Evolutionary conservation across 257 asterid genomes (phyloP).

Genomic region (Jaltomata sinuosa): DNA sequence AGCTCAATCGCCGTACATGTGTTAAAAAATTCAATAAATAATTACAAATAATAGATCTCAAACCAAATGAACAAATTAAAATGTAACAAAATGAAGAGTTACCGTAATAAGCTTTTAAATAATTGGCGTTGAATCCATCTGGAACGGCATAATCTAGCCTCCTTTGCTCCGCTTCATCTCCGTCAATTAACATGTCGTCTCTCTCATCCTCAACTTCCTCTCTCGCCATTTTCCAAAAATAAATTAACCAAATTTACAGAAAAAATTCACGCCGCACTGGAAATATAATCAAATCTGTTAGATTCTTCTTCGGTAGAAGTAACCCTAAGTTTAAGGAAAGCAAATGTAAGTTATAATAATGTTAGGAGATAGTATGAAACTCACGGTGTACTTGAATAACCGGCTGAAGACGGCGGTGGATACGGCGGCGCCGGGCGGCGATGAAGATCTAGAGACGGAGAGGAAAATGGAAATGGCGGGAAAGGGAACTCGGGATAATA

Average conservation of each 20-base stretch:
- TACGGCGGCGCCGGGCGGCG: background rate
- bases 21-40: background rate
- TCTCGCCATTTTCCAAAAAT: conserved; percentile 23
- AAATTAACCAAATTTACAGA: background rate
- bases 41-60: background rate
- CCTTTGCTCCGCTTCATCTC: conserved; percentile 7
- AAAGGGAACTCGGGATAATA: background rate
- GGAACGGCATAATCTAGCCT: conserved; percentile 12
- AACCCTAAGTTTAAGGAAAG: background rate
- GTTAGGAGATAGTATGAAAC: background rate
- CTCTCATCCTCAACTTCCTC: conserved; percentile 35
- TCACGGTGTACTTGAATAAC: background rate
- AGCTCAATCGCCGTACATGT: background rate
- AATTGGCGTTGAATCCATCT: conserved; percentile 56
- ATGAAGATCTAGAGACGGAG: background rate
- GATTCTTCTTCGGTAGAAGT: background rate
- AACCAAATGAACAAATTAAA: background rate
- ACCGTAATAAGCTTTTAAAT: conserved; percentile 73
- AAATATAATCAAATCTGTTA: background rate
- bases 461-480: conserved; percentile 13
- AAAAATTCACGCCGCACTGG: background rate
- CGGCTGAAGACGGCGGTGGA: background rate
- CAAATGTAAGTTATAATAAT: background rate
- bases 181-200: conserved; percentile 59
- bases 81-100: background rate